Conservation (phyloP, 208 protist species). For the Crithidia bombi region DNA sequence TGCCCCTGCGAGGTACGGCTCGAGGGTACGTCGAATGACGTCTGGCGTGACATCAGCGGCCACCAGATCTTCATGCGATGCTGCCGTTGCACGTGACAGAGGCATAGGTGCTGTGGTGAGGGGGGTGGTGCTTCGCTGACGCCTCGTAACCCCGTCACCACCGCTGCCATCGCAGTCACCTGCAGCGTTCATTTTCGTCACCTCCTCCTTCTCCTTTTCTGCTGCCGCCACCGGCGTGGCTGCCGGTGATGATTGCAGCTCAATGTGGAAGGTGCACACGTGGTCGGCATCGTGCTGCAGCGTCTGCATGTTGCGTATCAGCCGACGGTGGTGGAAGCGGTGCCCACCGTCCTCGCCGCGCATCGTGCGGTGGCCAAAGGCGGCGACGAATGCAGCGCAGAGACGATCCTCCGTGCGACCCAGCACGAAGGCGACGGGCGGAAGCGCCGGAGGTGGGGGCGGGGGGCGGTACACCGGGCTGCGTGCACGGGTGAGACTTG, state of each 20-base stretch:
- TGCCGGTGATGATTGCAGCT: constrained; percentile 10
- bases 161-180: not conserved
- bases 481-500: constrained; percentile 1
- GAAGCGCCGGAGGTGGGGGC: constrained; percentile 9
- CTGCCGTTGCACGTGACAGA: not conserved
- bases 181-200: not conserved
- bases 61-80: constrained; percentile 2
- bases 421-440: constrained; percentile 31
- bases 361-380: constrained; percentile 72
- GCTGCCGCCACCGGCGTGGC: not conserved
- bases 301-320: constrained; percentile 55
- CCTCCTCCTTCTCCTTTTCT: not conserved
- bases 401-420: constrained; percentile 62
- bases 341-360: constrained; percentile 72
- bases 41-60: constrained; percentile 31
- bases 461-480: constrained; percentile 21
- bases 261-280: constrained; percentile 47
- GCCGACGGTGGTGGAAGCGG: constrained; percentile 58
- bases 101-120: not conserved
- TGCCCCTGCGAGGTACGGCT: constrained; percentile 44
- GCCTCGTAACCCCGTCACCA: not conserved
- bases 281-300: constrained; percentile 40
- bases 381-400: constrained; percentile 72
- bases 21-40: constrained; percentile 37
- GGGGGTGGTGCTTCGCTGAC: not conserved